phyloP scores from a whole-genome alignment of 2,329 filamentous ascomycete species.

The Tothia fuscella region DNA sequence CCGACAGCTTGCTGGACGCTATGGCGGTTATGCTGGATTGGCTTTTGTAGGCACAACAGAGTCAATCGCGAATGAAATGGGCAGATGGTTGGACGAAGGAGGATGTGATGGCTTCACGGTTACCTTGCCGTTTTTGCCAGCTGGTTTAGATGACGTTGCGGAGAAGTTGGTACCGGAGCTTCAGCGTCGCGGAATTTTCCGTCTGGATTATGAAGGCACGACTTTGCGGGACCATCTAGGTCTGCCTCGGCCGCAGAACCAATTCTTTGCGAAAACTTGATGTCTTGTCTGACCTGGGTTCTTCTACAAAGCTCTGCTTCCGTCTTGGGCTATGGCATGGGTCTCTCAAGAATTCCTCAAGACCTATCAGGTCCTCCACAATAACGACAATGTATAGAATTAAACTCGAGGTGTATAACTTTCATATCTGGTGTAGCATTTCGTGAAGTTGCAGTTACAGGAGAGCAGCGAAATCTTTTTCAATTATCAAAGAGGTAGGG shows the following conservation, averaged over 20 bases:
- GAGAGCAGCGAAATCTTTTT: too few species aligned
- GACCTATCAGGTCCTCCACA: too few species aligned
- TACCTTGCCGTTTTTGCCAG: constrained; percentile 37
- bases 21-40: constrained; percentile 38
- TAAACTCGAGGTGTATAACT: too few species aligned
- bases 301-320: too few species aligned
- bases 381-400: too few species aligned
- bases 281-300: too few species aligned
- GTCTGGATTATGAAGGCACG: constrained; percentile 33
- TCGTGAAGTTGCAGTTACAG: too few species aligned
- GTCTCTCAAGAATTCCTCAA: too few species aligned
- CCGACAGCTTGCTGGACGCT: constrained; percentile 39
- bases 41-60: constrained; percentile 40
- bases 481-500: too few species aligned
- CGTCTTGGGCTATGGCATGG: too few species aligned
- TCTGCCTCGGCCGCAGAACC: constrained; percentile 35
- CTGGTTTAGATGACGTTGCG: constrained; percentile 45
- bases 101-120: constrained; percentile 42
- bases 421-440: too few species aligned
- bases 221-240: constrained; percentile 44
- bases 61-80: constrained; percentile 39
- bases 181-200: constrained; percentile 41
- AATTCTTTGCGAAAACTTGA: constrained; percentile 22
- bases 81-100: constrained; percentile 35
- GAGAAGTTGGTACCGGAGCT: constrained; percentile 50